These are phyloP conservation scores for Cladosporium sp. DNA, from an alignment of 2,329 filamentous ascomycete species.

Conservation along the genomic window DNA sequence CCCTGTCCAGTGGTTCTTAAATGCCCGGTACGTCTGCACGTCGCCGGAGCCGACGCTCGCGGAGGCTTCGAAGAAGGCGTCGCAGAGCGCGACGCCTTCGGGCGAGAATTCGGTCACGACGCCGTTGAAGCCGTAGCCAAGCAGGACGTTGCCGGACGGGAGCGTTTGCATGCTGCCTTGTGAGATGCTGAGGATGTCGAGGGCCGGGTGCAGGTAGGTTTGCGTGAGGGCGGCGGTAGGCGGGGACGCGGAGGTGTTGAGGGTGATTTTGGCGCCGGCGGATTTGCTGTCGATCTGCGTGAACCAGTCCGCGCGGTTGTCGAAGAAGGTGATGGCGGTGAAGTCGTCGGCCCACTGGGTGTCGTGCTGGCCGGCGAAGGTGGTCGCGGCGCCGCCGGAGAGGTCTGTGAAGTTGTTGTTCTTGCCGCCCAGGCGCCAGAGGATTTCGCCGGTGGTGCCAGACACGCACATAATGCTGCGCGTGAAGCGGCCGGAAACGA, in stretches of 20 bases:
- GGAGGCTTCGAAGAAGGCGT: constrained; percentile 39
- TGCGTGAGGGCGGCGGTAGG: constrained; percentile 25
- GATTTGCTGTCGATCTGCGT: constrained; percentile 15
- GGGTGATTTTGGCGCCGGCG: constrained; percentile 16
- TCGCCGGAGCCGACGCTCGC: constrained; percentile 32
- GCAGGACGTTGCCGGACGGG: constrained; percentile 38
- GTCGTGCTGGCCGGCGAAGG: constrained; percentile 31
- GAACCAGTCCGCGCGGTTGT: constrained; percentile 41
- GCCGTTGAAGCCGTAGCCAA: constrained; percentile 48
- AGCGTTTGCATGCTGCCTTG: constrained; percentile 50
- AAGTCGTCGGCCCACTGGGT: constrained; percentile 32
- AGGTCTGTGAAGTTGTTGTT: constrained; percentile 32
- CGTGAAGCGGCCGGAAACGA: constrained; percentile 40
- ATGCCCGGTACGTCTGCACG: constrained; percentile 46
- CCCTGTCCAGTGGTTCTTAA: constrained; percentile 45
- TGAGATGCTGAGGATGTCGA: constrained; percentile 35
- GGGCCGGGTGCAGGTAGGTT: constrained; percentile 20
- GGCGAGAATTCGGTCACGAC: constrained; percentile 36
- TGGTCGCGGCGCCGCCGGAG: constrained; percentile 22
- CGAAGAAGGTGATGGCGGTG: constrained; percentile 30
- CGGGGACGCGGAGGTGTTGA: constrained; percentile 18
- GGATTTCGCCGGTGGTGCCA: constrained; percentile 36
- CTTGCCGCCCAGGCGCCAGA: constrained; percentile 45
- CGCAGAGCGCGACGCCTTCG: constrained; percentile 46
- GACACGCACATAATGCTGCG: constrained; percentile 41